Evolutionary conservation across 2,329 filamentous ascomycete species (phyloP), one percentile per base, ranked within the genome.

Genomic region (Fusarium scirpi): DNA sequence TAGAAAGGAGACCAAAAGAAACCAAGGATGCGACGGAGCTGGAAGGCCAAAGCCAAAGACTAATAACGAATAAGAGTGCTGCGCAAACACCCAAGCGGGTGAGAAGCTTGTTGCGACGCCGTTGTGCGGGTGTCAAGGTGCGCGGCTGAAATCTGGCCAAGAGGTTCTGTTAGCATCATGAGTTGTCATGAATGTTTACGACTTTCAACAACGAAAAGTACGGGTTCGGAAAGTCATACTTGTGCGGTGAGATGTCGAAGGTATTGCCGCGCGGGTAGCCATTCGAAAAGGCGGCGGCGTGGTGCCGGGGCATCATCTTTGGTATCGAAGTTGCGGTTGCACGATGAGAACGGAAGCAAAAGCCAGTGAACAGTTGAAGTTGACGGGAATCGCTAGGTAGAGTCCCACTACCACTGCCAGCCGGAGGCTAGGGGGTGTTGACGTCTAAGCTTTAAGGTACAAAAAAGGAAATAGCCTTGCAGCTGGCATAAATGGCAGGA

Each of bases 171-270:
- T 41, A 75, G 73, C 58, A 62, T 45, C 34, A 34, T 32, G 29
- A 43, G 59, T 44, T 34, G 40, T 44, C 47, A 45, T 27, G 11
- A 30, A 44, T 40, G 24, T 49, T 60, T 52, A 48, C 40, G 44
- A 29, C 51, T 27, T 18, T 27, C n/a, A 15, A 16, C 6, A 41
- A 22, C 10, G 6, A 38, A 18, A 38, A 18, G 18, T n/a, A 38
- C 25, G 49, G 15, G 18, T 22, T 53, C 16, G 10, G 24, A n/a
- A 20, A 55, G 20, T 22, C 86, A 77, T 88, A 97, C 92, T 93
- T 92, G 81, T 97, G 94, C 74, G 94, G 93, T 74, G 93, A 94
- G 77, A 97, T 94, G 72, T 94, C 93, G 79, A 97, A 95, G 47
- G 91, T 92, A 77, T 91, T 91, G 65, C 87, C 88, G 70, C 90